Evolutionary conservation across 768 basidiomycete species (phyloP).

Genomic region (Trametes cubensis): DNA sequence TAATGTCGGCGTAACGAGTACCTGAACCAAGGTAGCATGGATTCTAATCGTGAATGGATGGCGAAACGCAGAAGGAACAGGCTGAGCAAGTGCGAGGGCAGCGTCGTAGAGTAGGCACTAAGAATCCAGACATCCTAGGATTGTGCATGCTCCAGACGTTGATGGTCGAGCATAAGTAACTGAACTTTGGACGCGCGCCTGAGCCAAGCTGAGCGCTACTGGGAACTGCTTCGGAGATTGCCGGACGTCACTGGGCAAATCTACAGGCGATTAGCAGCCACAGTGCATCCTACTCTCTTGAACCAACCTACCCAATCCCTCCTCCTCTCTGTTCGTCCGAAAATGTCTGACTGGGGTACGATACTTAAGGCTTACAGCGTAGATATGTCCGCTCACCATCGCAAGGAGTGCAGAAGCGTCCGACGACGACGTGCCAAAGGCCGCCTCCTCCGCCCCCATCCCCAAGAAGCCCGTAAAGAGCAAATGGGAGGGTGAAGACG

Average conservation of each 20-base stretch:
- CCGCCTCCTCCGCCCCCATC: constrained; percentile 28
- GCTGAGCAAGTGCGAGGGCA: too few relatives aligned
- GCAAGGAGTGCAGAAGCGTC: constrained; percentile 41
- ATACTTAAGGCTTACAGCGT: neutral
- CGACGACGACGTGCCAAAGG: constrained; percentile 39
- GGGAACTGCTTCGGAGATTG: neutral
- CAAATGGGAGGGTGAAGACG: constrained; percentile 93
- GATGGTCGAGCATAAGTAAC: too few relatives aligned
- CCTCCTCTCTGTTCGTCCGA: neutral
- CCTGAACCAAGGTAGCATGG: too few relatives aligned
- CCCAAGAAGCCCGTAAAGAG: constrained; percentile 43
- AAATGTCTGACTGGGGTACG: constrained; percentile 54
- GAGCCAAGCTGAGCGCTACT: neutral
- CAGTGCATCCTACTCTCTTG: neutral
- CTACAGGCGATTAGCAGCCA: neutral
- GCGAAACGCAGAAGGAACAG: too few relatives aligned
- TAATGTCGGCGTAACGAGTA: too few relatives aligned
- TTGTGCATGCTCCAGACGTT: too few relatives aligned
- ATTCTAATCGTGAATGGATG: too few relatives aligned
- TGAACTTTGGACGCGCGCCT: too few relatives aligned
- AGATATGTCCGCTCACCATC: constrained; percentile 13
- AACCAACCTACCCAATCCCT: neutral
- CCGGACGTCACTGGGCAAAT: neutral
- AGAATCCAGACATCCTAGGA: too few relatives aligned
- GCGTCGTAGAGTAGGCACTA: too few relatives aligned